These are phyloP conservation scores for Ambrosia hybrid DNA, from an alignment of 140 eudicot species.

Conservation along the genomic window DNA sequence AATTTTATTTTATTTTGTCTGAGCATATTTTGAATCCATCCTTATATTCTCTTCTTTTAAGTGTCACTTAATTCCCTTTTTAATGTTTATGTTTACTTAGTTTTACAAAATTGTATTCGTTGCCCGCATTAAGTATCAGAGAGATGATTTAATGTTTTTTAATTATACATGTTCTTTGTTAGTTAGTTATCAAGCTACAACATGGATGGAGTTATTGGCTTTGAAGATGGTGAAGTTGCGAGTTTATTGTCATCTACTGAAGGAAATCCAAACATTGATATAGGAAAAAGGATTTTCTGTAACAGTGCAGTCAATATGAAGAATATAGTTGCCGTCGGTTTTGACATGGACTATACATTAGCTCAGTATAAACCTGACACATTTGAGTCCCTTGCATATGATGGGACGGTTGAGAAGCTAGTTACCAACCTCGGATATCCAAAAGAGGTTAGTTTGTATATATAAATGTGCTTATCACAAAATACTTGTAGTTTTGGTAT, in stretches of 20 bases:
- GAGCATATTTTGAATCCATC: constrained; percentile 17
- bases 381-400: constrained; percentile 92
- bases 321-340: constrained; percentile 87
- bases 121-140: constrained; percentile 24
- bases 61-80: not conserved
- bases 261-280: constrained; percentile 52
- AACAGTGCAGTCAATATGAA: constrained; percentile 93
- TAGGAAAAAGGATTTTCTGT: constrained; percentile 80
- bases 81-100: no score
- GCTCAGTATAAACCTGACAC: constrained; percentile 94
- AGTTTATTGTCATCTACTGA: constrained; percentile 71
- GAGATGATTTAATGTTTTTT: constrained; percentile 3
- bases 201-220: constrained; percentile 43
- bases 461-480: no score
- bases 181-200: constrained; percentile 40
- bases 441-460: constrained; percentile 54
- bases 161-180: constrained; percentile 16
- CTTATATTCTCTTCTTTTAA: not conserved
- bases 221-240: constrained; percentile 39
- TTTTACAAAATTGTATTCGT: no score
- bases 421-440: constrained; percentile 84
- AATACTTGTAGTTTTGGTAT: no score
- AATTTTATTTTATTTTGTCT: not conserved
- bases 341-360: constrained; percentile 93
- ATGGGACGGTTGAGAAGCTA: constrained; percentile 81